A percentile compares a stretch with the other conserved stretches of the same genome.
phyloP scores from a whole-genome alignment of 1,139 yeast species.

The Sugiyamaella novakii region DNA sequence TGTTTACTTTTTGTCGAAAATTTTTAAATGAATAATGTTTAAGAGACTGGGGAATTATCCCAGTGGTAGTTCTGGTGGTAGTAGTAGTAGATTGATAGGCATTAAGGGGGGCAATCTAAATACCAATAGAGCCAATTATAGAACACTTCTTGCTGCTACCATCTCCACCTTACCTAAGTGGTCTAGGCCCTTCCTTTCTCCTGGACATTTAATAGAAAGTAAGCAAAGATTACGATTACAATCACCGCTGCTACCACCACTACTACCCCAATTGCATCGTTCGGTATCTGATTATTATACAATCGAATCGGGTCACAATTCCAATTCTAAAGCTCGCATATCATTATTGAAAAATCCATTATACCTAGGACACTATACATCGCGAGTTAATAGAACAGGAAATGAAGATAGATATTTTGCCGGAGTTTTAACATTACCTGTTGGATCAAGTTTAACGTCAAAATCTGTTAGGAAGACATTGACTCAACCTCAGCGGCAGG shows the following conservation, averaged over 20 bases:
- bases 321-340: conserved; percentile 42
- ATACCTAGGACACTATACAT: conserved; percentile 76
- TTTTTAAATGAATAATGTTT: neutral
- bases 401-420: conserved; percentile 83
- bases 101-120: too few species aligned
- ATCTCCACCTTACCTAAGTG: too few species aligned
- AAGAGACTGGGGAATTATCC: neutral
- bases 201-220: too few species aligned
- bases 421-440: conserved; percentile 53
- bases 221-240: too few species aligned
- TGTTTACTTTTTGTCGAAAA: neutral
- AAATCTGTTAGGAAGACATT: conserved; percentile 33
- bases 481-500: conserved; percentile 37
- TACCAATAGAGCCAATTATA: too few species aligned
- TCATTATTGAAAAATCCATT: conserved; percentile 69
- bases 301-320: neutral
- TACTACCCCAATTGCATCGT: neutral
- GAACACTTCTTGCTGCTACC: too few species aligned
- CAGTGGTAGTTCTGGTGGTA: neutral
- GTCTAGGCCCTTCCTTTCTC: too few species aligned
- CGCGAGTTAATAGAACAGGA: conserved; percentile 71
- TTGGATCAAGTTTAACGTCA: conserved; percentile 43
- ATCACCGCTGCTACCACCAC: neutral
- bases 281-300: conserved; percentile 12
- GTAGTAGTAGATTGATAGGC: neutral